These are phyloP conservation scores for Ophiostoma sp. DNA, from an alignment of 2,329 filamentous ascomycete species.

Conservation along the genomic window DNA sequence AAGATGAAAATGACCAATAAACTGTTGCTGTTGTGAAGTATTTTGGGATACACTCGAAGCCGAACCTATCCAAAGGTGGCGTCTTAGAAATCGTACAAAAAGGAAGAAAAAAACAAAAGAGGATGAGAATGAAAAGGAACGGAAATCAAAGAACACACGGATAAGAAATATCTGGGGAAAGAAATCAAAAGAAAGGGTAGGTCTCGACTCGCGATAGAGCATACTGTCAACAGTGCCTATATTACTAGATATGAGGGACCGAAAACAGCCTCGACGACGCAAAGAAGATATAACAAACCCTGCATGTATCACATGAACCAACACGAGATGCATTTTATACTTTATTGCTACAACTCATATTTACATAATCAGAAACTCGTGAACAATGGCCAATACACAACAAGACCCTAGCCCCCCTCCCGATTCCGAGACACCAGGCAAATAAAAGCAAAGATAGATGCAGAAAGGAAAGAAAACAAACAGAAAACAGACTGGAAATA, in stretches of 20 bases:
- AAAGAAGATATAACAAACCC: too few species aligned
- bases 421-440: constrained; percentile 18
- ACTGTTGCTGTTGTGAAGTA: too few species aligned
- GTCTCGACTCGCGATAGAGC: neutral
- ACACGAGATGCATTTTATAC: neutral
- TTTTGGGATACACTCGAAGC: too few species aligned
- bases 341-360: constrained; percentile 14
- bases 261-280: neutral
- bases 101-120: too few species aligned
- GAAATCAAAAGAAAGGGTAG: neutral
- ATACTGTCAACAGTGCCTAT: neutral
- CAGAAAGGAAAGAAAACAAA: neutral
- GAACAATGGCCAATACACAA: constrained; percentile 1
- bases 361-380: constrained; percentile 20
- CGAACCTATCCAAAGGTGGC: too few species aligned
- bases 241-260: neutral
- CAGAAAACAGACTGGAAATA: neutral
- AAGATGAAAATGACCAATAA: too few species aligned
- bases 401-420: constrained; percentile 17
- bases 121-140: neutral
- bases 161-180: neutral
- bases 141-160: neutral
- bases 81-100: too few species aligned
- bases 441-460: neutral
- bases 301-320: neutral